Evolutionary conservation across 768 basidiomycete genomes (phyloP).

Genomic region (Amanita muscaria): DNA sequence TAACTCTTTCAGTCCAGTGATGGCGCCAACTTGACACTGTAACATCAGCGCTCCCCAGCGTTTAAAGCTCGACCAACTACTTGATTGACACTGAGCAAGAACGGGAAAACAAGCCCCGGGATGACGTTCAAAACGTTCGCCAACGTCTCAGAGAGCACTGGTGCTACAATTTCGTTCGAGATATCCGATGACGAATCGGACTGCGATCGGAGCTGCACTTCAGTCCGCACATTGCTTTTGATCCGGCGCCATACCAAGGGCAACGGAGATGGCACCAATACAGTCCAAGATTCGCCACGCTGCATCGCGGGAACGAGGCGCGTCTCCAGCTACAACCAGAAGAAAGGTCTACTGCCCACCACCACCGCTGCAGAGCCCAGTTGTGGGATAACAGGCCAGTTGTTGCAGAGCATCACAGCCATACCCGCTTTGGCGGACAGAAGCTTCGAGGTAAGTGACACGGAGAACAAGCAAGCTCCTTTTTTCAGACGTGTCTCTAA

Average conservation of each 20-base stretch:
- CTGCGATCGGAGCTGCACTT: neutral
- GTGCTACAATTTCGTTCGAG: constrained; percentile 4
- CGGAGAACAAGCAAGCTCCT: neutral
- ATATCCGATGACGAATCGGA: constrained; percentile 9
- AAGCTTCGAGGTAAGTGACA: constrained; percentile 25
- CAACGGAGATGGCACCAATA: neutral
- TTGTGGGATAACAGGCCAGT: constrained; percentile 15
- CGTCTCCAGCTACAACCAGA: constrained; percentile 10
- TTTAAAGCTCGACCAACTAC: too few species aligned
- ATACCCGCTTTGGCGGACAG: constrained; percentile 15
- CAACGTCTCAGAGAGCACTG: neutral
- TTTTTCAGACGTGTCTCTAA: neutral
- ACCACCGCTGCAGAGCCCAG: neutral
- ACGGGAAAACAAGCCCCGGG: too few species aligned
- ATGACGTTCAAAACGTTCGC: constrained; percentile 3
- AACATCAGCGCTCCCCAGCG: too few species aligned
- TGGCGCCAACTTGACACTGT: too few species aligned
- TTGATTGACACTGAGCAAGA: too few species aligned
- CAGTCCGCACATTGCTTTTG: constrained; percentile 1
- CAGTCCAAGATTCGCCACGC: neutral
- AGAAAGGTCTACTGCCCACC: neutral
- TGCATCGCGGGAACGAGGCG: constrained; percentile 8
- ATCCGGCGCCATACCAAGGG: constrained; percentile 1
- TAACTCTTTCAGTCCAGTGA: too few species aligned
- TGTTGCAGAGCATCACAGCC: constrained; percentile 24